Conservation (phyloP, 2,329 filamentous ascomycete genomes). For the Pseudocercospora macadamiae region DNA sequence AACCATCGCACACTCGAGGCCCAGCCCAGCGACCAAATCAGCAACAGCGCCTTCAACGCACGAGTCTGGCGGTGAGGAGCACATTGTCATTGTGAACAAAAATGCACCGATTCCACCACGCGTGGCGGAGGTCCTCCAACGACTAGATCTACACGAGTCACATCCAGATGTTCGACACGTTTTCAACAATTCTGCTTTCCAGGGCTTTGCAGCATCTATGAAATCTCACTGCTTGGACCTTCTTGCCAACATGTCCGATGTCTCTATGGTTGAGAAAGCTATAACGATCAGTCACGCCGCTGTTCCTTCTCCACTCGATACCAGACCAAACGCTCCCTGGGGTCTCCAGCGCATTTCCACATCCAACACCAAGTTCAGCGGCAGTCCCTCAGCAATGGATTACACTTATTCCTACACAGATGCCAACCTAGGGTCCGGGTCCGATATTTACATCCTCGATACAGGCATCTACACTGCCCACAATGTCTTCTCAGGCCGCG, state of each 20-base stretch:
- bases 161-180: conserved; percentile 44
- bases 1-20: not conserved
- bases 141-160: conserved; percentile 41
- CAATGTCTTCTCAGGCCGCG: conserved; percentile 50
- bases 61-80: conserved; percentile 34
- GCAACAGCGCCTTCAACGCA: conserved; percentile 19
- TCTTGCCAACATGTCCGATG: conserved; percentile 44
- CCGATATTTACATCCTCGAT: conserved; percentile 56
- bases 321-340: conserved; percentile 46
- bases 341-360: conserved; percentile 51
- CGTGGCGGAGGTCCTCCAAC: conserved; percentile 40
- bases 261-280: conserved; percentile 47
- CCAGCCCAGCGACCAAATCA: not conserved
- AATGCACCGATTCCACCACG: conserved; percentile 36
- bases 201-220: conserved; percentile 46
- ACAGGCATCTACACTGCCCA: conserved; percentile 52
- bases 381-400: conserved; percentile 39
- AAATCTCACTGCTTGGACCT: conserved; percentile 44
- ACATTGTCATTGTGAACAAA: conserved; percentile 44
- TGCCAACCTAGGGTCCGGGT: conserved; percentile 41
- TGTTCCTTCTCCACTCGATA: conserved; percentile 24
- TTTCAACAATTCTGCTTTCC: conserved; percentile 47
- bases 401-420: conserved; percentile 49
- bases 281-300: conserved; percentile 30
- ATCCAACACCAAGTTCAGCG: conserved; percentile 24